Evolutionary conservation across 768 basidiomycete species (phyloP).

Genomic region (Pisolithus orientalis): DNA sequence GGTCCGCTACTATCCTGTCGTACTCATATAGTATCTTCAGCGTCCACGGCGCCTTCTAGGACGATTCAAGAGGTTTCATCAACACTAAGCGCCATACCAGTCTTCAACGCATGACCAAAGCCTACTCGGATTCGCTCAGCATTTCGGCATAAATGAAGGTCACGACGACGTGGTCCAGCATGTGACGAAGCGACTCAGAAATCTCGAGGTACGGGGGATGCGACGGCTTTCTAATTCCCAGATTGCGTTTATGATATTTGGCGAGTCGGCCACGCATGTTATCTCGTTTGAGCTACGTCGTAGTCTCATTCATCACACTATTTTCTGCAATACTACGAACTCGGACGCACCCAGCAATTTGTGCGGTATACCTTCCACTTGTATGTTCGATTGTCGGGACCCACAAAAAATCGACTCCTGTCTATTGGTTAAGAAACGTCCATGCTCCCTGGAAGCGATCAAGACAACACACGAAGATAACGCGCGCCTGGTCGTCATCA

Average conservation of each 20-base stretch:
- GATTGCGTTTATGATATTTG: neutral
- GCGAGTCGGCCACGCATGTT: neutral
- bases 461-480: neutral
- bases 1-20: no score
- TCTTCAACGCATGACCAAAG: no score
- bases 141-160: slow-evolving; percentile 25
- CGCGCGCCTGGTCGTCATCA: neutral
- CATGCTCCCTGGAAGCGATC: neutral
- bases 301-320: neutral
- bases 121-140: slow-evolving; percentile 7
- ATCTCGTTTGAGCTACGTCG: neutral
- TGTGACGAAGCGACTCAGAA: neutral
- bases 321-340: neutral
- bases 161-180: slow-evolving; percentile 22
- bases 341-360: neutral
- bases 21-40: no score
- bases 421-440: neutral
- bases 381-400: slow-evolving; percentile 2
- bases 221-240: neutral
- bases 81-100: no score
- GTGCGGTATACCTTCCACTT: neutral
- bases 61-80: no score
- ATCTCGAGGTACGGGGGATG: slow-evolving; percentile 5
- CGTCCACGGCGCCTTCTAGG: no score
- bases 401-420: slow-evolving; percentile 13